A percentile compares a stretch with the other conserved stretches of the same genome.
These are phyloP conservation scores for Copromyces sp. DNA, from an alignment of 495 filamentous ascomycete genomes.

Conservation along the genomic window DNA sequence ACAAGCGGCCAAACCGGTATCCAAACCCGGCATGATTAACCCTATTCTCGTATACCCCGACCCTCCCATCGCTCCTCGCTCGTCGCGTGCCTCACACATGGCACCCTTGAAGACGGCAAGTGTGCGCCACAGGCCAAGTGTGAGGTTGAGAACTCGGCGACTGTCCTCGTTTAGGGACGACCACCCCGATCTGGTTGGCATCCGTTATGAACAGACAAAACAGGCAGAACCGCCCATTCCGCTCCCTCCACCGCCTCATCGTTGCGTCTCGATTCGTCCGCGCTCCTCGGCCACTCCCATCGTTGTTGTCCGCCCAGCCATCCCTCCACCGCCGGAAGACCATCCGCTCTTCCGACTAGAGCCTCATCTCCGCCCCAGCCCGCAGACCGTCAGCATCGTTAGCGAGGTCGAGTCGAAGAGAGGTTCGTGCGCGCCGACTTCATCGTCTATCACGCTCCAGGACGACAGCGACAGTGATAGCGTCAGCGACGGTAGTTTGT, in stretches of 20 bases:
- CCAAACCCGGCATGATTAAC: background rate
- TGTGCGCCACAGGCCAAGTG: conserved; percentile 25
- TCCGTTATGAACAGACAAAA: conserved; percentile 47
- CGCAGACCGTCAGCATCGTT: conserved; percentile 1
- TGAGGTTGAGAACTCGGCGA: conserved; percentile 24
- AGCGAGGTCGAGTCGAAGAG: conserved; percentile 26
- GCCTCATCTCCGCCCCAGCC: conserved; percentile 11
- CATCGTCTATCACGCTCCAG: conserved; percentile 37
- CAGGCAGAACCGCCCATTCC: conserved; percentile 47
- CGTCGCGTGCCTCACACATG: conserved; percentile 15
- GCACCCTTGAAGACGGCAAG: conserved; percentile 25
- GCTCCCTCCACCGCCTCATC: conserved; percentile 33
- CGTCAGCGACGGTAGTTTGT: background rate
- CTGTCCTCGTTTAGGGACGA: conserved; percentile 37
- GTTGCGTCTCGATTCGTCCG: conserved; percentile 9
- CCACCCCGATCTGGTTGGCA: conserved; percentile 32
- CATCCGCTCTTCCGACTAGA: conserved; percentile 37
- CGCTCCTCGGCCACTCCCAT: conserved; percentile 9
- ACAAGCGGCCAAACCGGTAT: background rate
- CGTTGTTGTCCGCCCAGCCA: conserved; percentile 27
- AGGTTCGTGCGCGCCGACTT: conserved; percentile 44
- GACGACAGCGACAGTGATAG: conserved; percentile 31
- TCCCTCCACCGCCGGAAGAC: conserved; percentile 35
- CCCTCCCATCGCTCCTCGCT: conserved; percentile 8
- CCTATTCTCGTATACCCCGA: conserved; percentile 6